Evolutionary conservation across 345 rosid species (phyloP), one percentile per base, ranked within the genome.

Genomic region (Populus alba): DNA sequence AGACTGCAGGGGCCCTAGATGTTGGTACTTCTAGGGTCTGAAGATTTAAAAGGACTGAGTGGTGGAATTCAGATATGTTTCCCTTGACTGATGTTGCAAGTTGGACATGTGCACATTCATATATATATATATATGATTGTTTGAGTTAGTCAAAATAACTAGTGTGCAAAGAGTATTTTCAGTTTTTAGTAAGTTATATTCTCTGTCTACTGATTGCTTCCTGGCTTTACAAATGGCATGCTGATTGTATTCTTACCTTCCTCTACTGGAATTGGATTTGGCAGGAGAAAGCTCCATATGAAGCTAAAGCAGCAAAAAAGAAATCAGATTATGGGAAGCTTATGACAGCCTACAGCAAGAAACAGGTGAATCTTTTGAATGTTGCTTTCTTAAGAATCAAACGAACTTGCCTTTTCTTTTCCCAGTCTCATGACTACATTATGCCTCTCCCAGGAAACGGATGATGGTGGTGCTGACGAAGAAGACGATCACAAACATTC

Each of bases 241-340:
- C 16, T 47, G 33, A 38, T 5, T n/a, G 9, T 43, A 29, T 63
- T 66, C 51, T 57, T 65, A 57, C 17, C 17, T 57, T 27, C 66
- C 35, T 70, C 25, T 72, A 9, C 23, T 41, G 45, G 31, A 29
- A 39, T 38, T 16, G 22, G 27, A 37, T 41, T 70, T 73, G 51
- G 78, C 81, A 94, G 95, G 98, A 92, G 35, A 92, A 94, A 84
- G 95, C 94, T 76, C 97, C 97, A 63, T 92, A 86, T 81, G 95
- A 89, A 83, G 94, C 90, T 80, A 94, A 88, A 88, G 98, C 98
- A 71, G 90, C 87, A 25, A 90, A 89, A 82, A 87, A 81, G 89
- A 94, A 96, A 85, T 82, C 68, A 0, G 98, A 96, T 47, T 91
- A 96, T 78, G 93, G 81, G 67, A 92, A 90, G 82, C 91, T 80